A percentile compares a stretch with the other conserved stretches of the same genome.
phyloP scores from a whole-genome alignment of 208 protist genomes.

The Crithidia expoeki region DNA sequence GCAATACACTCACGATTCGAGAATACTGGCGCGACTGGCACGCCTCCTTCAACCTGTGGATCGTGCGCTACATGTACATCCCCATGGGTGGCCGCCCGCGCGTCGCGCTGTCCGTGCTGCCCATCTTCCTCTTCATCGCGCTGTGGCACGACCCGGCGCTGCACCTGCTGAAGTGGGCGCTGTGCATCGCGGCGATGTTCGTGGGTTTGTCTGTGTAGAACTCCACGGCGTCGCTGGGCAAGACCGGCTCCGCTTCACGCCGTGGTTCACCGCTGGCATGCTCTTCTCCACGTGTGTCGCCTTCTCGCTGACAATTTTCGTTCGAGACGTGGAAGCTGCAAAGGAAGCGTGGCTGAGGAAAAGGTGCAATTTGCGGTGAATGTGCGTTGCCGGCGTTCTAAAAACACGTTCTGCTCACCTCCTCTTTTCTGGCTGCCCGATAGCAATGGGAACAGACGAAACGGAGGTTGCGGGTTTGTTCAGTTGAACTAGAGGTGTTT shows the following conservation, averaged over 20 bases:
- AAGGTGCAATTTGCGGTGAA: too few relatives aligned
- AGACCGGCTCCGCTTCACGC: constrained; percentile 30
- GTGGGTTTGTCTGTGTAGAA: constrained; percentile 32
- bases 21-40: constrained; percentile 96
- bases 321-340: too few relatives aligned
- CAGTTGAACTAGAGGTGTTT: too few relatives aligned
- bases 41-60: constrained; percentile 93
- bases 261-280: too few relatives aligned
- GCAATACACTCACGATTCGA: constrained; percentile 78
- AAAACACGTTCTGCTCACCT: too few relatives aligned
- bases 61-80: constrained; percentile 95
- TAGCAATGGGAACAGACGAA: too few relatives aligned
- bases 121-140: constrained; percentile 94
- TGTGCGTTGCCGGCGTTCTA: too few relatives aligned
- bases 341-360: too few relatives aligned
- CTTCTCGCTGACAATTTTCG: too few relatives aligned
- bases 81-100: constrained; percentile 80
- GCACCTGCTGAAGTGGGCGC: constrained; percentile 74
- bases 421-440: too few relatives aligned
- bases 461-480: too few relatives aligned
- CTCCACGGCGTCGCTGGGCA: constrained; percentile 18
- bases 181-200: constrained; percentile 57
- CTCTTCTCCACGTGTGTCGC: too few relatives aligned
- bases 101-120: constrained; percentile 69
- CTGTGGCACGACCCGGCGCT: constrained; percentile 92